Percentiles rank a stretch among this genome's conserved stretches.
phyloP scores from a whole-genome alignment of 1,139 yeast species.

The Starmera stellimalicola region DNA sequence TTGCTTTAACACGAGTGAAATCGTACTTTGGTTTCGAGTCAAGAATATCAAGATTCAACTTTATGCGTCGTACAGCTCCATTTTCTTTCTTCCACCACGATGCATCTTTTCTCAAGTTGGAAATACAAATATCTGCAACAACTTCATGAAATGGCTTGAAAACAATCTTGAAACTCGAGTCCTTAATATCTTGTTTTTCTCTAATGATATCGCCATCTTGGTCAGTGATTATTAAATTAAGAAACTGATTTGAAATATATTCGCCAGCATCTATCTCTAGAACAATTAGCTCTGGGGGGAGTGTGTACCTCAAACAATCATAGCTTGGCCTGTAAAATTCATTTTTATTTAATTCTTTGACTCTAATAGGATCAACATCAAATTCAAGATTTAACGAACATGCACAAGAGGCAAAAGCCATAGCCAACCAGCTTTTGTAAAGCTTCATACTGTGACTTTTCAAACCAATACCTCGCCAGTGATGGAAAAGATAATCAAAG shows the following conservation, averaged over 20 bases:
- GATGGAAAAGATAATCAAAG: too few species aligned
- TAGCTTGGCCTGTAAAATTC: background rate
- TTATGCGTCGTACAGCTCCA: conserved; percentile 5
- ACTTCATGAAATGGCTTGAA: conserved; percentile 7
- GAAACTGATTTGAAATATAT: background rate
- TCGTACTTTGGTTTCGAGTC: conserved; percentile 3
- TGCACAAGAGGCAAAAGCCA: too few species aligned
- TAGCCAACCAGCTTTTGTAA: too few species aligned
- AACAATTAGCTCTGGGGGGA: background rate
- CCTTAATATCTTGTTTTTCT: conserved; percentile 4
- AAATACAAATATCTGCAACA: conserved; percentile 12
- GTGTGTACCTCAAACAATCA: conserved; percentile 1
- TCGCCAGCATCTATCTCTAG: background rate
- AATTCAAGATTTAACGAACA: conserved; percentile 1
- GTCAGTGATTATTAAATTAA: background rate
- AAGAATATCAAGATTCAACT: conserved; percentile 3
- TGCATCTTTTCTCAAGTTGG: conserved; percentile 15
- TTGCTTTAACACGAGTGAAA: conserved; percentile 2
- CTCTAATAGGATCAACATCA: background rate
- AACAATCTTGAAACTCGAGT: conserved; percentile 4
- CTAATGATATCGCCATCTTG: background rate
- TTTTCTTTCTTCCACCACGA: conserved; percentile 13
- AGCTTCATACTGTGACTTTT: too few species aligned
- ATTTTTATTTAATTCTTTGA: background rate
- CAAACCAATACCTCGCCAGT: too few species aligned